A percentile compares a stretch with the other conserved stretches of the same genome.
Conservation (phyloP, 2,329 filamentous ascomycete genomes). For the Tolypocladium pustulatum region DNA sequence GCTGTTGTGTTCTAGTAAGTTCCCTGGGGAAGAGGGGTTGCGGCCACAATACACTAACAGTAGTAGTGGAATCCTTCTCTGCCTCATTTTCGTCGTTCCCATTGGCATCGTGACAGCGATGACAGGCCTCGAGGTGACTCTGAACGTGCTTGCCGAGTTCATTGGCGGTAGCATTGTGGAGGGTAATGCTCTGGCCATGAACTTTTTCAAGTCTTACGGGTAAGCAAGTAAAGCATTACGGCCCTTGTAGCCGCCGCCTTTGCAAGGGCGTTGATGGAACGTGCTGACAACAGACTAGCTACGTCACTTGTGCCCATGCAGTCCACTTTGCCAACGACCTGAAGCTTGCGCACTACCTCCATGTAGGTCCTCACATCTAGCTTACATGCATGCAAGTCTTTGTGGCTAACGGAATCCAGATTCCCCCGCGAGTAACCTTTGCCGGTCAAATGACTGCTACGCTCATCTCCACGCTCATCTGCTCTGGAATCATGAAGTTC, state of each 20-base stretch:
- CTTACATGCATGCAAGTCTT: background rate
- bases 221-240: background rate
- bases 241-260: background rate
- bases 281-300: constrained; percentile 7
- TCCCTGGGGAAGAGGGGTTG: background rate
- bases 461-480: constrained; percentile 21
- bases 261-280: background rate
- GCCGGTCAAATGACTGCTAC: constrained; percentile 23
- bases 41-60: background rate
- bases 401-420: constrained; percentile 3
- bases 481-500: constrained; percentile 25
- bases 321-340: constrained; percentile 23
- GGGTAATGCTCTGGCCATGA: constrained; percentile 35
- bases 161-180: constrained; percentile 31
- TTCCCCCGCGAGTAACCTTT: constrained; percentile 24
- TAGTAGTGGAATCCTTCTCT: constrained; percentile 23
- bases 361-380: constrained; percentile 10
- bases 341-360: constrained; percentile 33
- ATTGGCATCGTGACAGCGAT: constrained; percentile 33
- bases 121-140: constrained; percentile 27
- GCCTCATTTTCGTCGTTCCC: constrained; percentile 31
- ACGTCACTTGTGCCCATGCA: constrained; percentile 22
- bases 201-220: constrained; percentile 34
- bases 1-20: constrained; percentile 27
- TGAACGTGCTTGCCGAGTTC: constrained; percentile 36